Percentiles rank a stretch among this genome's conserved stretches.
phyloP scores from a whole-genome alignment of 116 monocot species.

The Zostera marina region DNA sequence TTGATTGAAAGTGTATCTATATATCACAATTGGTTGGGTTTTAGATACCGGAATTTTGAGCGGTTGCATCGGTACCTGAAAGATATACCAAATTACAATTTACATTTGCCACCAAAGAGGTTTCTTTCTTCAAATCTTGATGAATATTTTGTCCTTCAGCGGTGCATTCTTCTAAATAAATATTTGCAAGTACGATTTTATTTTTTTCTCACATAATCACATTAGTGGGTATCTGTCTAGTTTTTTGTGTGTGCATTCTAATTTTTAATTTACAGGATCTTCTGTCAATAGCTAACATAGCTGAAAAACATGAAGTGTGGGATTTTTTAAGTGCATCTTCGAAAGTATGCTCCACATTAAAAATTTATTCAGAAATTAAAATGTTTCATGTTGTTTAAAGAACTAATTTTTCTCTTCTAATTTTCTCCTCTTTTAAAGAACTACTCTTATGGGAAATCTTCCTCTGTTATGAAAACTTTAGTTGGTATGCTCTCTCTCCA shows the following conservation, averaged over 20 bases:
- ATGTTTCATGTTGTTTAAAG: neutral
- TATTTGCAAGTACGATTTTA: constrained; percentile 74
- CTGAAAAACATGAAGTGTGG: constrained; percentile 99
- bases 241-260: neutral
- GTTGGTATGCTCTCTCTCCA: constrained; percentile 37
- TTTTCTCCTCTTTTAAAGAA: constrained; percentile 67
- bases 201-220: neutral
- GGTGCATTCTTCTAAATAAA: constrained; percentile 93
- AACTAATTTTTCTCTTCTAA: constrained; percentile 11
- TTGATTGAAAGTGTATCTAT: neutral
- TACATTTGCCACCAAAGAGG: constrained; percentile 92
- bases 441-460: constrained; percentile 88
- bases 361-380: neutral
- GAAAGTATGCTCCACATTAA: constrained; percentile 32
- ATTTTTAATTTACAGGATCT: constrained; percentile 37
- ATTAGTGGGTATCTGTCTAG: neutral
- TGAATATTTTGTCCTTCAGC: constrained; percentile 81
- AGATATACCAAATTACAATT: constrained; percentile 83
- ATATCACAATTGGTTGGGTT: neutral
- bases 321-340: constrained; percentile 84
- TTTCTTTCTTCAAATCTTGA: constrained; percentile 93
- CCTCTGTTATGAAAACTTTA: constrained; percentile 96
- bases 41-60: constrained; percentile 95
- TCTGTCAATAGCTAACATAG: constrained; percentile 82
- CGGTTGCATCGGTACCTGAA: constrained; percentile 83